Base-by-base conservation (phyloP, 2,329 filamentous ascomycete species). In the Neophaeococcomyces mojaviensis region DNA sequence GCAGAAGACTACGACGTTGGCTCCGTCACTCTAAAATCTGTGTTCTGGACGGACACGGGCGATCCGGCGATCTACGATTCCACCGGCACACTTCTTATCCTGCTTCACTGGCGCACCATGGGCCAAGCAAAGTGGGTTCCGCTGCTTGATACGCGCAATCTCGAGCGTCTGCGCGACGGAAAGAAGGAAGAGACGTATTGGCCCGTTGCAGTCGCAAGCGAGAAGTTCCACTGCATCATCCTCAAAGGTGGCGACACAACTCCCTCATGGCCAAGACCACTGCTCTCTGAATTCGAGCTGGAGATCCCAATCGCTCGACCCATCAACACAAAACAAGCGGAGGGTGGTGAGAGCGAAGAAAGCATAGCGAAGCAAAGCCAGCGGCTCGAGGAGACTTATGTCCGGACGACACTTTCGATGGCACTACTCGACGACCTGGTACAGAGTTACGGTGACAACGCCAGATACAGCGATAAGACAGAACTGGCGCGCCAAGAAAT, bases 211-310 rank as follows among this genome's bases (percentile, higher is more conserved):
- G 89, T 97, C 1, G 88, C 90, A 2, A 81, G 89, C 58, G 77
- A 85, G 59, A 90, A 85, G 60, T 98, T 98, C 66, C 90, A 97
- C 73, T 98, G 94, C 69, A 96, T 98, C 67, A 97, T 98, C 58
- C 81, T 98, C 61, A 98, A 98, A 68, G 92, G 92, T 52, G 86
- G 85, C 30, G 92, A 98, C 61, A 79, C 84, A 60, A 87, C 96
- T 60, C 89, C 90, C 0, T 96, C 92, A 69, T 97, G 90, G 68
- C 92, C 88, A 9, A 82, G 86, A 8, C 89, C 88, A 2, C 71
- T 96, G 31, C 81, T 98, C 30, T 89, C 84, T 34, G 92, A 98
- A 63, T 98, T 98, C 61, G 86, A 88, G 39, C 94, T 98, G 63
- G 80, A 83, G 35, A 78, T 98, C 15, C 92, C 94, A 0, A 70